Evolutionary conservation across 179 eudicot species (phyloP).

Genomic region (Patellifolia procumbens): DNA sequence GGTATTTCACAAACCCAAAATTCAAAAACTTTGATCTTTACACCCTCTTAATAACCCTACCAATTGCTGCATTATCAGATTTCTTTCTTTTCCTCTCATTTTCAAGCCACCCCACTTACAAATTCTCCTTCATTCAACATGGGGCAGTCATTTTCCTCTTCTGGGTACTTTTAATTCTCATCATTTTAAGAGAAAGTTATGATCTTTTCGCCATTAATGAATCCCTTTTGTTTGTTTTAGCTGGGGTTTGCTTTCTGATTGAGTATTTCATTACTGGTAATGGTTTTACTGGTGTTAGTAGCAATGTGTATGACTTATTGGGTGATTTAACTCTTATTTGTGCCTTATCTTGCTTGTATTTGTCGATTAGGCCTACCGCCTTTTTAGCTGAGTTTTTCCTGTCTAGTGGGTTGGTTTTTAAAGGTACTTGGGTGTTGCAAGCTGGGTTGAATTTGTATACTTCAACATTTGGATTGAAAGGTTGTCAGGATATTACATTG

Average conservation of each 20-base stretch:
- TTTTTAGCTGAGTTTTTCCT: constrained; percentile 74
- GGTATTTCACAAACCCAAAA: constrained; percentile 65
- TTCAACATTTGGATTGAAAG: constrained; percentile 51
- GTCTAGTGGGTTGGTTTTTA: constrained; percentile 64
- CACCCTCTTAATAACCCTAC: constrained; percentile 59
- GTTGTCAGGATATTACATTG: constrained; percentile 44
- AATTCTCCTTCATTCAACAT: constrained; percentile 59
- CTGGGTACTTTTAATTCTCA: constrained; percentile 67
- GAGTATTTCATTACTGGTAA: constrained; percentile 56
- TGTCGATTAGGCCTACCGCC: constrained; percentile 56
- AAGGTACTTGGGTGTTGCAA: constrained; percentile 86
- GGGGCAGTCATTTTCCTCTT: constrained; percentile 59
- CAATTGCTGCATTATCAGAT: constrained; percentile 59
- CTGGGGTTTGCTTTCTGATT: constrained; percentile 52
- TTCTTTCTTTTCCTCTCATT: constrained; percentile 49
- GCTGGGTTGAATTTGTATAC: constrained; percentile 66
- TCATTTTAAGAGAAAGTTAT: constrained; percentile 41
- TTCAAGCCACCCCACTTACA: constrained; percentile 54
- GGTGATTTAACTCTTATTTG: constrained; percentile 64
- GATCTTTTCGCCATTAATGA: constrained; percentile 47
- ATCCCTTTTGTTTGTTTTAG: constrained; percentile 44
- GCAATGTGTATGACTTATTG: constrained; percentile 42
- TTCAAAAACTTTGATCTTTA: constrained; percentile 74
- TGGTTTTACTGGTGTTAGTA: constrained; percentile 58
- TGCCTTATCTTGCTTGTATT: constrained; percentile 62